Base-by-base conservation (phyloP, 495 filamentous ascomycete species). In the Xylaria castorea region DNA sequence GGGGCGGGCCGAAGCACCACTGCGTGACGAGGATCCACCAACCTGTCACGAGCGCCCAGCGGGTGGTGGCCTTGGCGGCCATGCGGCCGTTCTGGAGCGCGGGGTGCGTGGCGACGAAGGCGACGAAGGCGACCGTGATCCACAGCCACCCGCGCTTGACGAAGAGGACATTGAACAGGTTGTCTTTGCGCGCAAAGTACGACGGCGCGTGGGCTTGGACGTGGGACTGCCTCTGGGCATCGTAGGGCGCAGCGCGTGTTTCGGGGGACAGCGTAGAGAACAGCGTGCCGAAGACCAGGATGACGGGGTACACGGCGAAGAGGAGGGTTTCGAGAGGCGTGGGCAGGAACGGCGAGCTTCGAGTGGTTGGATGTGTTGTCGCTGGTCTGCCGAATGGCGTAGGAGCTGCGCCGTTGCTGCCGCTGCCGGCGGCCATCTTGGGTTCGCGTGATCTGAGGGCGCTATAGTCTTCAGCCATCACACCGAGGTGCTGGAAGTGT, bases 141-240 rank as follows among this genome's bases (percentile, higher is more conserved):
- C 96, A 99, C 42, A 91, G 85, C 96, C 96, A 99, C 62, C 94
- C 96, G 61, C 92, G 86, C 85, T 99, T 99, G 74, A 99, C 96
- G 73, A 99, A 98, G 73, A 93, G 86, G 58, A 90, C 72, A 80
- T 99, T 99, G 87, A 97, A 91, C 71, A 98, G 68, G 83, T 99
- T 99, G 75, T 89, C 84, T 78, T 98, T 99, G 51, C 91, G 89
- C 48, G 94, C 95, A 81, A 98, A 99, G 86, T 97, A 98, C 76
- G 91, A 92, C 55, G 93, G 91, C 71, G 92, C 89, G 50, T 86
- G 80, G 22, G 80, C 80, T 27, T 87, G 82, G 1, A 71, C 64
- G 81, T 93, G 87, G 18, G 92, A 85, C 69, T 91, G 89, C 40
- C 82, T 81, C 38, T 74, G 25, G 6, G 84, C 75, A 72, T 87